Conservation (phyloP, 352 stramenopile genomes). For the Globisporangium emineosum region DNA sequence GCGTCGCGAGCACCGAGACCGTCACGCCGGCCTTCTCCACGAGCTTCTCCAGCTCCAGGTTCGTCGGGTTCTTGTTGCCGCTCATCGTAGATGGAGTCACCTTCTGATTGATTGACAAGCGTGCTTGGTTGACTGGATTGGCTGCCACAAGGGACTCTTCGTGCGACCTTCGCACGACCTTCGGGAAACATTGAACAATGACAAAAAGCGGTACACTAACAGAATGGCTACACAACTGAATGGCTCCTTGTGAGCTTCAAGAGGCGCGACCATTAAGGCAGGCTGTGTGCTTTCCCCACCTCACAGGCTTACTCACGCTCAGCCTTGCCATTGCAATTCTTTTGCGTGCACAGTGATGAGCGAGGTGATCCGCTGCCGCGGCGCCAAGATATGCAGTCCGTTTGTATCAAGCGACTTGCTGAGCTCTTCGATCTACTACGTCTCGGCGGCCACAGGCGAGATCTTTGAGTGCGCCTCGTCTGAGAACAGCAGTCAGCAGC, state of each 20-base stretch:
- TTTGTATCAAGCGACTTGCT: slow-evolving; percentile 35
- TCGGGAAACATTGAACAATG: neutral
- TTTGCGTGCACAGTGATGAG: slow-evolving; percentile 17
- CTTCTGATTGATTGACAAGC: neutral
- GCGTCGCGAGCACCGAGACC: slow-evolving; percentile 65
- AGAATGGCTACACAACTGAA: slow-evolving; percentile 11
- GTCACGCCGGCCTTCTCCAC: slow-evolving; percentile 69
- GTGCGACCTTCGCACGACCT: slow-evolving; percentile 27
- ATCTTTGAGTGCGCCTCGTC: slow-evolving; percentile 48
- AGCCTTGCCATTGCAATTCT: neutral
- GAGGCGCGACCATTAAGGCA: neutral
- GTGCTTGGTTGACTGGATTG: slow-evolving; percentile 7
- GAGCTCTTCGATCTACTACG: slow-evolving; percentile 52
- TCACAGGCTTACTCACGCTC: neutral
- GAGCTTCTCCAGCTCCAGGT: slow-evolving; percentile 72
- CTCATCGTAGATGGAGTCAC: slow-evolving; percentile 28
- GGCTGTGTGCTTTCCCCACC: neutral
- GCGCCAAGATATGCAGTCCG: slow-evolving; percentile 72
- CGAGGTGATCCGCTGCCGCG: slow-evolving; percentile 53
- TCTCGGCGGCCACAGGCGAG: slow-evolving; percentile 69
- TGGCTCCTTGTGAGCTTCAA: neutral
- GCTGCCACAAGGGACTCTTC: neutral
- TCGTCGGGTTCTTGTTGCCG: slow-evolving; percentile 48
- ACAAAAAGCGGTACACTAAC: neutral
- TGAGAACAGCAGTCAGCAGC: slow-evolving; percentile 16